These are phyloP conservation scores for Musa acuminata DNA, from an alignment of 176 grass and related monocot genomes.

Conservation along the genomic window DNA sequence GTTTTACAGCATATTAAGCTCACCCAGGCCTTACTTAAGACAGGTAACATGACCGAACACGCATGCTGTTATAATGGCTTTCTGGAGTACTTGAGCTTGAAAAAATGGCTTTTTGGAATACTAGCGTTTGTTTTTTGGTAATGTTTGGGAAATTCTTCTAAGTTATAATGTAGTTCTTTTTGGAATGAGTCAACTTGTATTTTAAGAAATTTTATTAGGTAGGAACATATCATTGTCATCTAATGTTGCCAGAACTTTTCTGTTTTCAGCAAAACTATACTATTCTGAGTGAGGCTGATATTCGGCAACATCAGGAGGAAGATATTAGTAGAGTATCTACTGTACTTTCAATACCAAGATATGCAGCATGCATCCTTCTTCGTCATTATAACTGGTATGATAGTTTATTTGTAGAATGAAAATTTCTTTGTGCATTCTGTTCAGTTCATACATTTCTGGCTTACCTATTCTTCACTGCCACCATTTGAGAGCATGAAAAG, in stretches of 20 bases:
- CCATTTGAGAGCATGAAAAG: background rate
- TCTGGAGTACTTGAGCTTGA: no score
- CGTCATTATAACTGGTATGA: constrained; percentile 61
- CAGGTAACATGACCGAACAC: no score
- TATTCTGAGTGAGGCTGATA: constrained; percentile 52
- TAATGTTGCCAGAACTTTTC: constrained; percentile 3
- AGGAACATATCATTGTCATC: background rate
- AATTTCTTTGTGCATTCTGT: background rate
- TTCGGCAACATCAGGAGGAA: constrained; percentile 53
- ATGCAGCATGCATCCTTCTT: constrained; percentile 61
- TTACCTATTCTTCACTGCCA: background rate
- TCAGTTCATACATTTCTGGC: no score
- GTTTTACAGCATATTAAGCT: no score
- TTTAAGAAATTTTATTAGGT: background rate
- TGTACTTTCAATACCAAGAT: constrained; percentile 48
- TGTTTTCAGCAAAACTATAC: constrained; percentile 49
- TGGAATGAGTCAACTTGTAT: background rate
- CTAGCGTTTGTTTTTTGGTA: no score
- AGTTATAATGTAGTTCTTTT: no score
- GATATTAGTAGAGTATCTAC: constrained; percentile 44
- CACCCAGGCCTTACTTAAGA: no score
- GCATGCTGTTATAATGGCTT: no score
- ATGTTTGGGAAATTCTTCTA: no score
- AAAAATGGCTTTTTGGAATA: no score
- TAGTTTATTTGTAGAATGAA: background rate